A percentile compares a stretch with the other conserved stretches of the same genome.
Conservation (phyloP, 2,329 filamentous ascomycete genomes). For the Aspergillus latus region DNA sequence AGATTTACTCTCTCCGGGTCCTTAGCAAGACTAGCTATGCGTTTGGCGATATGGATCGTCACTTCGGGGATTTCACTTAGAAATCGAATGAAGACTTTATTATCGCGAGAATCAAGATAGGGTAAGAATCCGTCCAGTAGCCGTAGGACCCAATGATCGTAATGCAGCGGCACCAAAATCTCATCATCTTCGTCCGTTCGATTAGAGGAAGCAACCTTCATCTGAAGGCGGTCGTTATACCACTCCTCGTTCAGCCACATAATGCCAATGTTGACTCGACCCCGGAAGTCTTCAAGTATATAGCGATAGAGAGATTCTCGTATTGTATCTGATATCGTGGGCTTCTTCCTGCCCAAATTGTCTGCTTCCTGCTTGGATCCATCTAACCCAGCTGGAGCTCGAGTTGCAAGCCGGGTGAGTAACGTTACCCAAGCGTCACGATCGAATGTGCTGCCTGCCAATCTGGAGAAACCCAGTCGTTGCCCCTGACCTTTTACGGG, state of each 20-base stretch:
- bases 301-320: constrained; percentile 80
- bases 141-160: constrained; percentile 74
- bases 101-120: constrained; percentile 85
- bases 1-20: constrained; percentile 64
- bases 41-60: constrained; percentile 67
- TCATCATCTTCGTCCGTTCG: constrained; percentile 50
- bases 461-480: constrained; percentile 73
- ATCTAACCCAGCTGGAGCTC: constrained; percentile 70
- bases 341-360: constrained; percentile 24
- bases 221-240: constrained; percentile 78
- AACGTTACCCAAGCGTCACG: constrained; percentile 90
- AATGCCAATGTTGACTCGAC: constrained; percentile 84
- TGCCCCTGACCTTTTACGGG: constrained; percentile 52
- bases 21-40: constrained; percentile 64
- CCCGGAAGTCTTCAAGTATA: constrained; percentile 87
- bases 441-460: constrained; percentile 81
- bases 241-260: constrained; percentile 97
- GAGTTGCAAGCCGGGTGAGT: constrained; percentile 78
- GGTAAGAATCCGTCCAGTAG: constrained; percentile 87
- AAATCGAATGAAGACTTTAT: constrained; percentile 81
- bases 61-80: constrained; percentile 87
- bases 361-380: constrained; percentile 33
- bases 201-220: constrained; percentile 44
- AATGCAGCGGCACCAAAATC: constrained; percentile 55
- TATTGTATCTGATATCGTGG: constrained; percentile 61